Evolutionary conservation across 2,329 filamentous ascomycete genomes (phyloP).

Genomic region (Aureobasidium musti): DNA sequence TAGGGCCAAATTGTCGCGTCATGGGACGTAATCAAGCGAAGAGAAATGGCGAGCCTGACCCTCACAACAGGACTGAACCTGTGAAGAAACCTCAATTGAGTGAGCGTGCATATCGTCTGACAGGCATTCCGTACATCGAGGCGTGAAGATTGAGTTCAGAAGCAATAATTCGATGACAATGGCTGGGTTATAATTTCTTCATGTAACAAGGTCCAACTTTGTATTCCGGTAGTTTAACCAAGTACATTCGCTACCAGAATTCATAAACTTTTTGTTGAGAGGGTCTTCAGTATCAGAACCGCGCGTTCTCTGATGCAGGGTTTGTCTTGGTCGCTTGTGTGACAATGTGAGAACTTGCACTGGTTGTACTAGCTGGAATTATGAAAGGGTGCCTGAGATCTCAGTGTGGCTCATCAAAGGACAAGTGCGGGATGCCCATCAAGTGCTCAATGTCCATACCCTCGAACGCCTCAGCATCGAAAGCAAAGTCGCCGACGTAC

Average conservation of each 20-base stretch:
- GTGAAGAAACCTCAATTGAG: conserved; percentile 46
- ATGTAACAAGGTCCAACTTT: conserved; percentile 39
- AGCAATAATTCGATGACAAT: too few species aligned
- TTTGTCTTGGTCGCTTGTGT: too few species aligned
- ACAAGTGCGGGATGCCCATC: conserved; percentile 23
- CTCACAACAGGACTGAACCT: conserved; percentile 45
- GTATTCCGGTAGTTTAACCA: conserved; percentile 38
- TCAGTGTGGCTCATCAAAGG: conserved; percentile 6
- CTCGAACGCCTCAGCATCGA: not conserved
- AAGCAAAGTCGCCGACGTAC: conserved; percentile 20
- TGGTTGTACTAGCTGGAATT: not conserved
- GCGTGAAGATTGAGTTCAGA: conserved; percentile 37
- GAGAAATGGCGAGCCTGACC: conserved; percentile 39
- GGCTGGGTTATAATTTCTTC: too few species aligned
- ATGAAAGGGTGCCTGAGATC: too few species aligned
- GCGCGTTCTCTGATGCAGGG: too few species aligned
- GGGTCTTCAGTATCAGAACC: too few species aligned
- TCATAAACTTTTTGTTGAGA: not conserved
- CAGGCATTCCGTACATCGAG: conserved; percentile 52
- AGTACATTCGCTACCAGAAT: not conserved
- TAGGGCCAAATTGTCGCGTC: conserved; percentile 38
- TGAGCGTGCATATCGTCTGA: conserved; percentile 51
- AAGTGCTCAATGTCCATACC: conserved; percentile 15
- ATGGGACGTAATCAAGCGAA: conserved; percentile 41
- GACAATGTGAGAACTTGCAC: too few species aligned